Conservation (phyloP, 1,139 yeast species). For the Yamadazyma membranifaciens region DNA sequence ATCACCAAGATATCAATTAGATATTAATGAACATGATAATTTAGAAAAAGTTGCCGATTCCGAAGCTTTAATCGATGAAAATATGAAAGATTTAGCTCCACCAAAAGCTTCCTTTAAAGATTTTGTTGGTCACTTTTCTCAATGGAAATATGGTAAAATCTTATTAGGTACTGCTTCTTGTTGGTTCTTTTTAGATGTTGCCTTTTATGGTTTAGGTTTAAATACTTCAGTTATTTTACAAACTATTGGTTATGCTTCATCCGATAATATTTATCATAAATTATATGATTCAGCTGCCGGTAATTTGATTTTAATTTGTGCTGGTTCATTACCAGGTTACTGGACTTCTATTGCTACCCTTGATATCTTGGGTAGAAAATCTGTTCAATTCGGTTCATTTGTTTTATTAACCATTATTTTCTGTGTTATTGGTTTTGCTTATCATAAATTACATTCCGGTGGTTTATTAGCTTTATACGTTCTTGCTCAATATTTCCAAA, state of each 20-base stretch:
- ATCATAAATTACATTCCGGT: constrained; percentile 56
- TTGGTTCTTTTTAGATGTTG: constrained; percentile 96
- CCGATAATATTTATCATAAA: constrained; percentile 60
- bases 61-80: constrained; percentile 50
- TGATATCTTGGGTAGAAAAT: constrained; percentile 79
- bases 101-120: constrained; percentile 61
- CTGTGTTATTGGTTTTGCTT: constrained; percentile 77
- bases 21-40: constrained; percentile 60
- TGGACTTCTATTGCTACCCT: constrained; percentile 78
- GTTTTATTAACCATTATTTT: constrained; percentile 63
- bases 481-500: constrained; percentile 79
- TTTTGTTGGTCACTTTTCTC: constrained; percentile 69
- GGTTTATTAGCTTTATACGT: constrained; percentile 76
- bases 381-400: constrained; percentile 76
- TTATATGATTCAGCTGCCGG: constrained; percentile 80
- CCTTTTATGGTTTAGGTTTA: constrained; percentile 86
- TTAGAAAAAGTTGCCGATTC: constrained; percentile 57
- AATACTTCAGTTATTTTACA: constrained; percentile 78
- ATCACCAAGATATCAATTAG: constrained; percentile 86
- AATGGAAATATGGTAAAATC: constrained; percentile 86
- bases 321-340: constrained; percentile 91
- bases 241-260: constrained; percentile 79
- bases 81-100: constrained; percentile 45
- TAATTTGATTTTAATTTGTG: constrained; percentile 85
- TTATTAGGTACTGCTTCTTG: constrained; percentile 93